Conservation (phyloP, 2,329 filamentous ascomycete genomes). For the Hypoxylon sp. region DNA sequence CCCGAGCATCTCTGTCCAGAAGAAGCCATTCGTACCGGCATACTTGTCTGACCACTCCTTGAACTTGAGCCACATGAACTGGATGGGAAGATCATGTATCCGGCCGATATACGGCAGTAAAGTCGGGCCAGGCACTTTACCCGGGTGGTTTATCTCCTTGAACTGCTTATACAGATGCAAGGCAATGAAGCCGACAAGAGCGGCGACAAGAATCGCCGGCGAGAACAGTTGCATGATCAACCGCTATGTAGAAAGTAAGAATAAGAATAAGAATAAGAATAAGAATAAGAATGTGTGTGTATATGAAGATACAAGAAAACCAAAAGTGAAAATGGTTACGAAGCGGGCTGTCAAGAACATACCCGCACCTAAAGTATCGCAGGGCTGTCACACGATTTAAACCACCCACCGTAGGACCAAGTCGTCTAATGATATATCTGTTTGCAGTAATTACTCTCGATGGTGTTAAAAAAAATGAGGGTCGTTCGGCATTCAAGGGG, state of each 20-base stretch:
- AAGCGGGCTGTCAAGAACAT: constrained; percentile 25
- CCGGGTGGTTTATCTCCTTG: constrained; percentile 51
- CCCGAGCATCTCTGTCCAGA: constrained; percentile 54
- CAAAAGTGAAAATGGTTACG: constrained; percentile 17
- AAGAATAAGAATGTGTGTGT: constrained; percentile 7
- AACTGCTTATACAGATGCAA: constrained; percentile 49
- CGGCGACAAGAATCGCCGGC: constrained; percentile 39
- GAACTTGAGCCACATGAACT: constrained; percentile 68
- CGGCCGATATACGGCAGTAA: constrained; percentile 55
- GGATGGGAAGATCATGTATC: constrained; percentile 62
- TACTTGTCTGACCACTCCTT: constrained; percentile 55
- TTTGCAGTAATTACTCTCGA: constrained; percentile 35
- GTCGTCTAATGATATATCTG: constrained; percentile 20
- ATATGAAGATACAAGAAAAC: constrained; percentile 6
- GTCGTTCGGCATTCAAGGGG: constrained; percentile 26
- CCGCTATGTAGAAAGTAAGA: constrained; percentile 7
- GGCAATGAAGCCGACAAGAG: constrained; percentile 42
- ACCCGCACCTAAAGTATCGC: constrained; percentile 27
- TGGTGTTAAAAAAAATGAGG: constrained; percentile 15
- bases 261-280: too few relatives aligned
- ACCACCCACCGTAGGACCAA: constrained; percentile 26
- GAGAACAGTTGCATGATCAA: constrained; percentile 50
- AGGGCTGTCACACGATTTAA: constrained; percentile 41
- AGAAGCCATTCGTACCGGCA: constrained; percentile 52
- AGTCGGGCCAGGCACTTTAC: constrained; percentile 51